phyloP scores from a whole-genome alignment of 2,329 filamentous ascomycete genomes.

The Apiospora arundinis region DNA sequence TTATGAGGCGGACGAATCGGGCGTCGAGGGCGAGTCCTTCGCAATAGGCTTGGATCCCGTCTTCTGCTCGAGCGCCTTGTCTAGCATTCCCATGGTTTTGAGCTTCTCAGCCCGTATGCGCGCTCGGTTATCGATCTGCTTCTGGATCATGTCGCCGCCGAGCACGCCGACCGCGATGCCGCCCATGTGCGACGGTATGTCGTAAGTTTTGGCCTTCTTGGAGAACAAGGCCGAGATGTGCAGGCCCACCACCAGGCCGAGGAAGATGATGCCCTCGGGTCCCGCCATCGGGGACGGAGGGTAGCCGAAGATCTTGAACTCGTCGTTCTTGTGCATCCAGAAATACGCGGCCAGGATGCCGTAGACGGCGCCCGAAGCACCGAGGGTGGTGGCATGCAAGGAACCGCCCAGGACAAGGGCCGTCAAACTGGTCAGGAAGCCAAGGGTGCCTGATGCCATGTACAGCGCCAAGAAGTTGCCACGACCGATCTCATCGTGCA shows the following conservation, averaged over 20 bases:
- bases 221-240: slow-evolving; percentile 56
- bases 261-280: slow-evolving; percentile 60
- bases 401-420: slow-evolving; percentile 53
- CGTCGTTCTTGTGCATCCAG: slow-evolving; percentile 62
- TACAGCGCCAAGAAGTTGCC: slow-evolving; percentile 74
- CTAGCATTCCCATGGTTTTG: slow-evolving; percentile 33
- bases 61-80: slow-evolving; percentile 15
- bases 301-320: slow-evolving; percentile 63
- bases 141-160: slow-evolving; percentile 46
- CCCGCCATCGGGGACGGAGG: slow-evolving; percentile 60
- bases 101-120: slow-evolving; percentile 34
- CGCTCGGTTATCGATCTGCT: slow-evolving; percentile 36
- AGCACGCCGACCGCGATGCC: slow-evolving; percentile 56
- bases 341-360: slow-evolving; percentile 69
- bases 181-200: slow-evolving; percentile 59
- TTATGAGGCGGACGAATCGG: neutral
- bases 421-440: slow-evolving; percentile 64
- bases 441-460: slow-evolving; percentile 62
- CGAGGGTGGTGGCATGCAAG: slow-evolving; percentile 60
- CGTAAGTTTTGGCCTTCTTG: slow-evolving; percentile 49
- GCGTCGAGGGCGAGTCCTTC: neutral
- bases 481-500: slow-evolving; percentile 75
- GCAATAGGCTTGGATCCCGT: neutral
- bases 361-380: slow-evolving; percentile 70
- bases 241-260: slow-evolving; percentile 57